Evolutionary conservation across 176 grass and related monocot species (phyloP).

Genomic region (Urochloa ruziziensis): DNA sequence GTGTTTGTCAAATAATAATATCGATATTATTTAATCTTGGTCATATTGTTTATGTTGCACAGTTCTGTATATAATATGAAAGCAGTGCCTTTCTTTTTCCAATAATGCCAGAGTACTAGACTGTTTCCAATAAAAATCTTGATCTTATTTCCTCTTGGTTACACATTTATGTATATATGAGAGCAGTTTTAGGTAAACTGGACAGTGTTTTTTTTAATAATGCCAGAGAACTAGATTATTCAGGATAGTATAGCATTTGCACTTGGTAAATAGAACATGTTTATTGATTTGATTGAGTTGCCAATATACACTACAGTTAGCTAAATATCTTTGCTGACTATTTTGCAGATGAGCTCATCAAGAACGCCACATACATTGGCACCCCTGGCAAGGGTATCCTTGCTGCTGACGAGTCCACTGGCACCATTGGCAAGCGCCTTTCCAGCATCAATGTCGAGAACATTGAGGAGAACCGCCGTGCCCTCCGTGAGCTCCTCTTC

Average conservation of each 20-base stretch:
- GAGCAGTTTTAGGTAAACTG: too few relatives aligned
- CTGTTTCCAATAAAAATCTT: too few relatives aligned
- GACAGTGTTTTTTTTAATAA: not conserved
- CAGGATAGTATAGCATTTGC: not conserved
- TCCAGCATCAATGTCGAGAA: conserved; percentile 86
- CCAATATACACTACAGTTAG: not conserved
- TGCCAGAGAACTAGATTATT: not conserved
- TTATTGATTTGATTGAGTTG: not conserved
- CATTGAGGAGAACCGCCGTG: conserved; percentile 69
- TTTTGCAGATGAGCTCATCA: conserved; percentile 75
- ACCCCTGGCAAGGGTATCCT: conserved; percentile 85
- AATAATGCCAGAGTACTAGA: too few relatives aligned
- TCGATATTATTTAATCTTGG: too few relatives aligned
- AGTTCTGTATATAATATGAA: too few relatives aligned
- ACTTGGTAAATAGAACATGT: not conserved
- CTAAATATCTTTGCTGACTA: not conserved
- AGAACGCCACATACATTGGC: conserved; percentile 78
- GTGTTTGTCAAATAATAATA: too few relatives aligned
- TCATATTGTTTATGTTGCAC: too few relatives aligned
- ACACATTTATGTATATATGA: not conserved
- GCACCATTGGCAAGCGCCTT: conserved; percentile 78
- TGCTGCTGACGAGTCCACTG: conserved; percentile 75
- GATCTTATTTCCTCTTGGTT: not conserved
- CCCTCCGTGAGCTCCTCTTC: too few relatives aligned
- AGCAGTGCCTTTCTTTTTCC: too few relatives aligned